Evolutionary conservation across 192 early-diverging fungal species (phyloP), one percentile per base, ranked within the genome.

Genomic region (Coemansia sp.): DNA sequence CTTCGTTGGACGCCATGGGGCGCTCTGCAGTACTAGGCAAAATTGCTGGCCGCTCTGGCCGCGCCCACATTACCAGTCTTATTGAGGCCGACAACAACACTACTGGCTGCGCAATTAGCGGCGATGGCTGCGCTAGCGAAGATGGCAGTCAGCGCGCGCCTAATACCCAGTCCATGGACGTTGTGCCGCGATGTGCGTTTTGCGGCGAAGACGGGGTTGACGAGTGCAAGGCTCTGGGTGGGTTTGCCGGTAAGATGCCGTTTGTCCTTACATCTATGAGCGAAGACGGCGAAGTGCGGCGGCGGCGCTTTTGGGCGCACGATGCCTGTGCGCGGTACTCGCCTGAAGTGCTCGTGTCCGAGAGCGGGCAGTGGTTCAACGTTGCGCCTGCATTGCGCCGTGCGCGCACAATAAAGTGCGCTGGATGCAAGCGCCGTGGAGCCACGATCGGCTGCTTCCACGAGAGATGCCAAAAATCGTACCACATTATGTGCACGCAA

Each of bases 381-480:
- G 91, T 96, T 0, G 82, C 88, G 0, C 73, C 80, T 19, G 94
- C 94, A 8, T 71, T 92, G 58, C 64, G 81, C 19, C 81, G 91
- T 9, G 89, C 87, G 0, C 80, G 92, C 21, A 83, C 84, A 1
- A 85, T 93, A 72, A 85, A 83, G 76, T 94, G 94, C 54, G 73
- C 77, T 5, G 69, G 43, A 2, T 96, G 94, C 68, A 87, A 85
- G 50, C 86, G 88, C 60, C 85, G 86, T 10, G 94, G 94, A 0
- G 92, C 94, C 1, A 91, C 93, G 0, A 80, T 92, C 27, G 92
- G 93, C 9, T 96, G 94, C 62, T 95, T 95, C 65, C 86, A 95
- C 56, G 82, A 82, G 6, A 86, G 89, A 49, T 96, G 94, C 63
- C 72, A 82, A n/a, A 77, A 83, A 53, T 91, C 87, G 22, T 96